Base-by-base conservation (phyloP, 75 land plant species). In the Pinus albicaulis region DNA sequence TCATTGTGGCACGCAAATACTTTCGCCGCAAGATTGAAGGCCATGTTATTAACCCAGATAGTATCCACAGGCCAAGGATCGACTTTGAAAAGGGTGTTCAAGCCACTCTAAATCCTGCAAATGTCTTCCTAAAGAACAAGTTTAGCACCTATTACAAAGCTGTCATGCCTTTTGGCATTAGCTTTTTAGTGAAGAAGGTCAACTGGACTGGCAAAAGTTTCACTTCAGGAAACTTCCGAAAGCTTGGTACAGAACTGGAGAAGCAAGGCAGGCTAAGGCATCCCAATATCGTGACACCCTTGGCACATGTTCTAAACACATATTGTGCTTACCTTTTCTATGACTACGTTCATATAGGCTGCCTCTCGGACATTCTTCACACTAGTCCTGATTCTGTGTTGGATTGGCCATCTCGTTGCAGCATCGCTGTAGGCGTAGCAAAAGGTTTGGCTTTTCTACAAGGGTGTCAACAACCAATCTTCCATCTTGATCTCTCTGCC, bases 401-500 rank as follows among this genome's bases (percentile, higher is more conserved):
- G 61, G 95, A 89, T 77, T 93, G 95, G 95, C 66, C 88, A 31
- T 80, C 82, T 13, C 82, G 93, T 8, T 89, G 81, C 76, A 87
- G 85, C 59, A 85, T 90, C 44, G 89, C 90, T 17, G 34, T 90
- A 19, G 86, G 92, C 23, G 81, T 86, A 12, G 92, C 89, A 59
- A 90, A 91, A 53, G 96, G 96, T 3, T 72, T 93, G 58, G 71
- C 88, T 28, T 93, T 85, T 73, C 86, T 93, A n/a, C 96, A 91
- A 74, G 85, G 79, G 17, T 76, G 74, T 81, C 72, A 78, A 64
- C 82, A 84, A 17, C 83, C 91, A 15, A 68, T 91, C 23, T 77
- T 93, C 41, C 93, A 88, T 26, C 88, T 90, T 55, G 95, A 93
- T 58, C 79, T 93, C 34, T 84, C 90, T 31, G 78, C 91, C 38